Conservation (phyloP, 768 basidiomycete species). For the Trametes coccinea region DNA sequence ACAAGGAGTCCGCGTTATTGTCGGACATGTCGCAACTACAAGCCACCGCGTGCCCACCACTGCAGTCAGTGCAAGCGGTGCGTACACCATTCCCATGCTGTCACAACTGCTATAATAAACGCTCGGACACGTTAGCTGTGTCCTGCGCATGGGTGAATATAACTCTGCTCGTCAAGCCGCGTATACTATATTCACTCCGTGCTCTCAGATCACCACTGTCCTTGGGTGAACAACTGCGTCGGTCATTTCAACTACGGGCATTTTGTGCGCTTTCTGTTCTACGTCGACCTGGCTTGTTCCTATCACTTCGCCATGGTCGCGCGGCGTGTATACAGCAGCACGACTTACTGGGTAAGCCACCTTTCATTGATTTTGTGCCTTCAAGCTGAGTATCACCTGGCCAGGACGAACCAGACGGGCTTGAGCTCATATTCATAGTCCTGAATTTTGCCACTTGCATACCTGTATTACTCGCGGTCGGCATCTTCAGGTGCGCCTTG, state of each 20-base stretch:
- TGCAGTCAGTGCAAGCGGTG: conserved; percentile 85
- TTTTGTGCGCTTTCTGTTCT: conserved; percentile 91
- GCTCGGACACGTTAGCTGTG: conserved; percentile 49
- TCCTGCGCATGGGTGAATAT: conserved; percentile 83
- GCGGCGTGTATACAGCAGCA: conserved; percentile 53
- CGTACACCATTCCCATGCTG: conserved; percentile 27
- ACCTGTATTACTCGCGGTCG: conserved; percentile 86
- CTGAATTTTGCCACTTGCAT: conserved; percentile 84
- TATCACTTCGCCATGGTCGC: conserved; percentile 89
- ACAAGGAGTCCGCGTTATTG: conserved; percentile 86
- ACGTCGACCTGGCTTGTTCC: conserved; percentile 83
- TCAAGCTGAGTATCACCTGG: not conserved
- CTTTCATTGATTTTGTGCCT: no score
- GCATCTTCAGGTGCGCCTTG: conserved; percentile 75
- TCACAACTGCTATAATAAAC: not conserved
- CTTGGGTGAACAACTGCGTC: conserved; percentile 94
- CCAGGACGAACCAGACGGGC: conserved; percentile 67
- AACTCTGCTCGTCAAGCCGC: not conserved
- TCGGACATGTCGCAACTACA: conserved; percentile 80
- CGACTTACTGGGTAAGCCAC: conserved; percentile 55
- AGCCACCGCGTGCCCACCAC: conserved; percentile 90
- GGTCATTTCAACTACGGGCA: conserved; percentile 90
- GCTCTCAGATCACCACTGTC: conserved; percentile 79
- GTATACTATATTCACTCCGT: conserved; percentile 14
- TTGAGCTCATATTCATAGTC: conserved; percentile 82